Percentiles rank a stretch among this genome's conserved stretches.
Evolutionary conservation across 2,329 filamentous ascomycete genomes (phyloP).

Genomic region (Aspergillus aculeatinus): DNA sequence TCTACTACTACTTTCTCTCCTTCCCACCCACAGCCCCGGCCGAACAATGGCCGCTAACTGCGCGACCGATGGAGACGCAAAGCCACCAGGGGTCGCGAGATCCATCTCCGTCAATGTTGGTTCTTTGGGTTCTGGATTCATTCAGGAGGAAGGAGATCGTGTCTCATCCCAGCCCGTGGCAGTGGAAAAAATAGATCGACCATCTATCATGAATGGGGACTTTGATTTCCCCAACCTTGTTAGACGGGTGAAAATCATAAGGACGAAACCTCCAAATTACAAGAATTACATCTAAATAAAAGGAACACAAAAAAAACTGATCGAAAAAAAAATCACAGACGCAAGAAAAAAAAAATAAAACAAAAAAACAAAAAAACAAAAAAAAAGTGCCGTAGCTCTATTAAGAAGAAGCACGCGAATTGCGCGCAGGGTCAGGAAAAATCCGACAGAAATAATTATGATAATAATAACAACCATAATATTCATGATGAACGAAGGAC

Average conservation of each 20-base stretch:
- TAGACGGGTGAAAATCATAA: not conserved
- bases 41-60: not conserved
- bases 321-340: slow-evolving; percentile 2
- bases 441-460: not conserved
- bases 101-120: not conserved
- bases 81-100: not conserved
- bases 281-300: no score
- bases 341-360: slow-evolving; percentile 1
- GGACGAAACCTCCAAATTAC: no score
- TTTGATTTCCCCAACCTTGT: not conserved
- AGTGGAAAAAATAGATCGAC: slow-evolving; percentile 2
- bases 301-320: not conserved
- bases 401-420: not conserved
- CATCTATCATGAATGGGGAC: not conserved
- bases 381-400: not conserved
- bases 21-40: not conserved
- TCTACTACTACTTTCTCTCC: no score
- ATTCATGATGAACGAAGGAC: not conserved
- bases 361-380: slow-evolving; percentile 2
- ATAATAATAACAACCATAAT: not conserved
- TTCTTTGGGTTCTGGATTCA: not conserved
- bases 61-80: slow-evolving; percentile 5
- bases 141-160: not conserved
- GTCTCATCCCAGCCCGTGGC: slow-evolving; percentile 2
- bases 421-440: not conserved